These are phyloP conservation scores for Trichoderma reesei DNA, from an alignment of 495 filamentous ascomycete species.

Conservation along the genomic window DNA sequence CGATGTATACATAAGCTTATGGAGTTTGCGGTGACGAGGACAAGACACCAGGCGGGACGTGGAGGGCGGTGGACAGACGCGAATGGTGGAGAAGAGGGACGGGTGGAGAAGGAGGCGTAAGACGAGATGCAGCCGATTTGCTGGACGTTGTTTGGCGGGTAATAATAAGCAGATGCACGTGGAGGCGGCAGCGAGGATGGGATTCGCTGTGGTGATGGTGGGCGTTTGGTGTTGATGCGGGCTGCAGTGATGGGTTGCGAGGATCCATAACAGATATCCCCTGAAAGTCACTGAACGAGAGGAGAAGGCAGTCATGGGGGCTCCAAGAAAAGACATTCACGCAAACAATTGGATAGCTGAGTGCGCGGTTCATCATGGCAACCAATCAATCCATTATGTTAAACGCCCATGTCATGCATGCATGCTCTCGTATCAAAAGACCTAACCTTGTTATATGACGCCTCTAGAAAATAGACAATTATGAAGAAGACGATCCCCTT, in stretches of 20 bases:
- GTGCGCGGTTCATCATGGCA: too few species aligned
- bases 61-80: background rate
- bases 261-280: too few species aligned
- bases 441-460: background rate
- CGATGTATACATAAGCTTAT: background rate
- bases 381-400: too few species aligned
- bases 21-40: background rate
- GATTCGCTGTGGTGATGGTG: background rate
- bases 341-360: too few species aligned
- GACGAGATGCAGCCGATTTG: background rate
- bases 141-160: background rate
- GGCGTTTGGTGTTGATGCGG: too few species aligned
- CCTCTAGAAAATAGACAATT: background rate
- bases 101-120: background rate
- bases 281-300: too few species aligned
- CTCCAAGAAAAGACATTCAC: too few species aligned
- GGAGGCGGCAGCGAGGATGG: background rate
- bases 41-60: too few species aligned
- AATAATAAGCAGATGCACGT: background rate
- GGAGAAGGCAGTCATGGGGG: too few species aligned
- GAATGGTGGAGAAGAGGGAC: background rate
- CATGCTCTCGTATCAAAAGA: constrained; percentile 3
- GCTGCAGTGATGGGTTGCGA: too few species aligned
- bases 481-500: too few species aligned
- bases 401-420: too few species aligned